These are phyloP conservation scores for Pichia sp. DNA, from an alignment of 1,139 yeast species.

Conservation along the genomic window DNA sequence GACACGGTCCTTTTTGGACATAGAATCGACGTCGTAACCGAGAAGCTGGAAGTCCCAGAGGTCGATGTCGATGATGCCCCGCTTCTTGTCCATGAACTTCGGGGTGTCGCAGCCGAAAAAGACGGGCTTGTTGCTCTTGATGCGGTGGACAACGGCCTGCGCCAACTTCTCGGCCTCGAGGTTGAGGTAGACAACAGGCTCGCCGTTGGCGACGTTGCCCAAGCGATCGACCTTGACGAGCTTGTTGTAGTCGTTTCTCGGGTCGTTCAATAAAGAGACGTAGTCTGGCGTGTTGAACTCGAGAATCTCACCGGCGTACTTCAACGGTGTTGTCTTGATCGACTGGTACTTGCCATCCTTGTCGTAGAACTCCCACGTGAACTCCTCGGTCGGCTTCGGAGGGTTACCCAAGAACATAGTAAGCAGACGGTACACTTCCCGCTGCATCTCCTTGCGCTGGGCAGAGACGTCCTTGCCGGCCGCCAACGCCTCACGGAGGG, in stretches of 20 bases:
- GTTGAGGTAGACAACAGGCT: slow-evolving; percentile 65
- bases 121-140: slow-evolving; percentile 68
- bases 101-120: slow-evolving; percentile 87
- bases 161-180: slow-evolving; percentile 56
- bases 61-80: slow-evolving; percentile 67
- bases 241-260: slow-evolving; percentile 62
- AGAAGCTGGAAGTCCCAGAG: slow-evolving; percentile 64
- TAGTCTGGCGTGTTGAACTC: slow-evolving; percentile 48
- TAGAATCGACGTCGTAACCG: slow-evolving; percentile 52
- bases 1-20: slow-evolving; percentile 55
- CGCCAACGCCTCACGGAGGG: slow-evolving; percentile 45
- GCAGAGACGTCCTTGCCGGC: slow-evolving; percentile 35
- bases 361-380: slow-evolving; percentile 71
- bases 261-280: slow-evolving; percentile 73
- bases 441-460: slow-evolving; percentile 46
- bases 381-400: slow-evolving; percentile 62
- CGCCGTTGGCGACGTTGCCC: slow-evolving; percentile 66
- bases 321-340: slow-evolving; percentile 54
- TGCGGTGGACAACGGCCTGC: slow-evolving; percentile 57
- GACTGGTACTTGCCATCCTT: slow-evolving; percentile 60
- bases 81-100: slow-evolving; percentile 51
- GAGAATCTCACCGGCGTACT: slow-evolving; percentile 55
- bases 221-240: slow-evolving; percentile 67
- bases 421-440: slow-evolving; percentile 58
- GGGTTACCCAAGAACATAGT: slow-evolving; percentile 71